Conservation (phyloP, 805 yeast genomes). For the Priceomyces medius region DNA sequence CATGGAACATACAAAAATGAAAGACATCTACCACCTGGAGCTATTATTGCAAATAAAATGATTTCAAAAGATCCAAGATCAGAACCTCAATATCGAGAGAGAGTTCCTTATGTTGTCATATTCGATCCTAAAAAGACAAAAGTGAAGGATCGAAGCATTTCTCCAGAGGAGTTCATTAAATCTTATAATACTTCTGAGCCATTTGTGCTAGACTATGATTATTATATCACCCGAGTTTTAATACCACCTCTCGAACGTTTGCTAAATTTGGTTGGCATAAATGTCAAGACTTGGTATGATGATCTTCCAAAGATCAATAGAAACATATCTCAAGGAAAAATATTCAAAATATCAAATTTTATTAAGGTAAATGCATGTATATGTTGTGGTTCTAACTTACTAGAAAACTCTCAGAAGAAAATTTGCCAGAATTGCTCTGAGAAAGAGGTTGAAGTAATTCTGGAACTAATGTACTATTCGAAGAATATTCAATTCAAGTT, state of each 20-base stretch:
- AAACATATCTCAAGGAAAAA: constrained; percentile 2
- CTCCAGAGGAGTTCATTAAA: constrained; percentile 72
- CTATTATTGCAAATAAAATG: constrained; percentile 67
- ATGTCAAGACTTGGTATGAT: constrained; percentile 71
- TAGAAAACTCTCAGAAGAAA: constrained; percentile 2
- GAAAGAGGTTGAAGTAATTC: constrained; percentile 35
- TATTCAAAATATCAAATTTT: constrained; percentile 12
- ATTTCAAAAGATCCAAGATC: constrained; percentile 65
- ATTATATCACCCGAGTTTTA: constrained; percentile 78
- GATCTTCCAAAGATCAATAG: constrained; percentile 52
- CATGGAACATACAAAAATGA: constrained; percentile 79
- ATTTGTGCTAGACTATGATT: constrained; percentile 69
- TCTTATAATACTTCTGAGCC: constrained; percentile 27
- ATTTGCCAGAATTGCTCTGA: constrained; percentile 20
- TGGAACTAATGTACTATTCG: constrained; percentile 26
- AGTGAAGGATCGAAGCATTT: constrained; percentile 71
- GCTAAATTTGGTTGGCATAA: constrained; percentile 80
- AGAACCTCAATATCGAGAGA: constrained; percentile 83
- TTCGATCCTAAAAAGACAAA: constrained; percentile 54
- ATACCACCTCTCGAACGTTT: constrained; percentile 89
- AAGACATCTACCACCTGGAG: constrained; percentile 84
- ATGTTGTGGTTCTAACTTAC: constrained; percentile 22
- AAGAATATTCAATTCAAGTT: constrained; percentile 22
- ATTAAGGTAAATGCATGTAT: constrained; percentile 21
- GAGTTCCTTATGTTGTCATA: constrained; percentile 83